Conservation (phyloP, 768 basidiomycete species). For the Podaxis mareebaensis region DNA sequence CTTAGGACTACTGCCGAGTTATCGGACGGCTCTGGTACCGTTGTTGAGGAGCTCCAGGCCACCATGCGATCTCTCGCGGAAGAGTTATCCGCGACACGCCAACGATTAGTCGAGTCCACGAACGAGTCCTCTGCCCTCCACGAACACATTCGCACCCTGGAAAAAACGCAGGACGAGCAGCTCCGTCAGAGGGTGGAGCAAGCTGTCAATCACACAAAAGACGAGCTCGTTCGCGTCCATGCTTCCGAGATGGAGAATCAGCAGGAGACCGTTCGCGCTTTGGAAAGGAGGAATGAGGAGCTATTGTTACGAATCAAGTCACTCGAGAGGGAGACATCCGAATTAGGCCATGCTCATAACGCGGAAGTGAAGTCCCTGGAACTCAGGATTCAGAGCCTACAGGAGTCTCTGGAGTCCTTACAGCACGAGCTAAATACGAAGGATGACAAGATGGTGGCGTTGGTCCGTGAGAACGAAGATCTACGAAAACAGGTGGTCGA, state of each 20-base stretch:
- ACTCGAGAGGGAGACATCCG: not conserved
- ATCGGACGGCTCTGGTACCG: not conserved
- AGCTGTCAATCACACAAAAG: slow-evolving; percentile 2
- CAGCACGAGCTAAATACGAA: slow-evolving; percentile 3
- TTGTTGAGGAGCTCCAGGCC: not conserved
- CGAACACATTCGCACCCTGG: slow-evolving; percentile 12
- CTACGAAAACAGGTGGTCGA: not conserved
- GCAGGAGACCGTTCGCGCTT: not conserved
- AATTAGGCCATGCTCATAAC: not conserved
- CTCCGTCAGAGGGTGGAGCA: slow-evolving; percentile 9
- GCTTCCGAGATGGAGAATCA: not conserved
- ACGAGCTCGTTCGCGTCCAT: not conserved
- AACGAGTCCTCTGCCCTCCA: slow-evolving; percentile 9
- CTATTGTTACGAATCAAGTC: not conserved
- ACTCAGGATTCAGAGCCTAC: not conserved
- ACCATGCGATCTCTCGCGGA: not conserved
- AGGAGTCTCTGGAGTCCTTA: not conserved
- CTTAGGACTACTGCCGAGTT: not conserved
- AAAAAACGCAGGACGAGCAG: slow-evolving; percentile 1
- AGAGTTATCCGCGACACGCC: not conserved
- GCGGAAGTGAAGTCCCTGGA: not conserved
- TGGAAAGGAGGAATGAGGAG: slow-evolving; percentile 9
- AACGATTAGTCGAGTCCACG: not conserved
- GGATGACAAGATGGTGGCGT: not conserved
- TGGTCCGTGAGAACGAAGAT: slow-evolving; percentile 1